Conservation (phyloP, 1,139 yeast genomes). For the Yamadazyma oceani region DNA sequence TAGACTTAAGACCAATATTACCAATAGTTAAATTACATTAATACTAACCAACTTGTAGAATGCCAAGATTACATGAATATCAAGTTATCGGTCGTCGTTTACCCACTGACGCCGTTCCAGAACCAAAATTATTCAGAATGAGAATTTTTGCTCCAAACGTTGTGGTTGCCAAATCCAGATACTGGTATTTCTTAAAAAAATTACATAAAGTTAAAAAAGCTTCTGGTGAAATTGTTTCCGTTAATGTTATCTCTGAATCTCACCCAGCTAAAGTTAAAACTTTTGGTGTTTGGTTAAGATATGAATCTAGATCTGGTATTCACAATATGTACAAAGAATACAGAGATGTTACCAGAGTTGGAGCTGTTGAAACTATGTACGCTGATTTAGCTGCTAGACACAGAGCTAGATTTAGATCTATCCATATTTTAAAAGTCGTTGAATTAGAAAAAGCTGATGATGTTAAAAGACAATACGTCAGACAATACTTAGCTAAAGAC, state of each 20-base stretch:
- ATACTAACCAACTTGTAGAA: slow-evolving; percentile 20
- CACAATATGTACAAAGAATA: slow-evolving; percentile 99
- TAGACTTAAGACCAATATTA: no score
- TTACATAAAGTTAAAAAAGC: slow-evolving; percentile 99
- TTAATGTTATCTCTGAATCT: slow-evolving; percentile 88
- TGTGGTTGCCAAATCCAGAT: slow-evolving; percentile 99
- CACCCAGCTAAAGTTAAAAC: slow-evolving; percentile 99
- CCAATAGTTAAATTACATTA: no score
- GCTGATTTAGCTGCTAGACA: slow-evolving; percentile 99
- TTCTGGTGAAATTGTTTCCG: slow-evolving; percentile 97
- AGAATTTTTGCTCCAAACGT: slow-evolving; percentile 99
- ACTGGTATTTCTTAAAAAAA: slow-evolving; percentile 99
- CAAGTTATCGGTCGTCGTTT: slow-evolving; percentile 99
- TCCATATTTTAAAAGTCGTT: slow-evolving; percentile 98
- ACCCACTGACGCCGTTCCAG: slow-evolving; percentile 98
- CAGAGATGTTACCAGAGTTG: slow-evolving; percentile 99
- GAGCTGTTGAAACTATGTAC: slow-evolving; percentile 98
- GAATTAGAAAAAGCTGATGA: slow-evolving; percentile 97
- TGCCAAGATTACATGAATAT: slow-evolving; percentile 98
- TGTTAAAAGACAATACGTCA: slow-evolving; percentile 99
- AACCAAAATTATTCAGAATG: slow-evolving; percentile 99
- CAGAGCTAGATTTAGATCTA: slow-evolving; percentile 99
- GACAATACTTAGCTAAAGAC: slow-evolving; percentile 94
- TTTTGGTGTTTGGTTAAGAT: slow-evolving; percentile 99
- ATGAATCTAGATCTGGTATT: slow-evolving; percentile 99